Evolutionary conservation across 2,329 filamentous ascomycete species (phyloP).

Genomic region (Pseudohalonectria lignicola): DNA sequence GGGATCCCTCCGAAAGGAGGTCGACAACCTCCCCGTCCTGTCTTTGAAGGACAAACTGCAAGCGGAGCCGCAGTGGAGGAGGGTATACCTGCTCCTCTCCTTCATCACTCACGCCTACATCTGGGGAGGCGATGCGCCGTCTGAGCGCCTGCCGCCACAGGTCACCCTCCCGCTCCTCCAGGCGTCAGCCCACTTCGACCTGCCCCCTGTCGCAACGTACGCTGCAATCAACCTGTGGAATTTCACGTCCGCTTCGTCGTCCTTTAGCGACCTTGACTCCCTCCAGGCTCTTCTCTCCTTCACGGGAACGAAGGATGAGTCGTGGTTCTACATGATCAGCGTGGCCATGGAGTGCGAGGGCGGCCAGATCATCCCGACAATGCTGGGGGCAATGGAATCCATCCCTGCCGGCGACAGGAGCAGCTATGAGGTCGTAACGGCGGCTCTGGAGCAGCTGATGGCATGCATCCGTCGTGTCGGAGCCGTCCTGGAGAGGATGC

Average conservation of each 20-base stretch:
- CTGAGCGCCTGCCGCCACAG: slow-evolving; percentile 61
- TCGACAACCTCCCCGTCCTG: slow-evolving; percentile 58
- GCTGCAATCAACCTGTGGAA: slow-evolving; percentile 86
- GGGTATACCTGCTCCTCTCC: slow-evolving; percentile 68
- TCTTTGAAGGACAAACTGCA: no score
- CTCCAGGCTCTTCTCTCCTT: slow-evolving; percentile 69
- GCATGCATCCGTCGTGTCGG: slow-evolving; percentile 59
- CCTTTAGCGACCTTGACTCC: slow-evolving; percentile 52
- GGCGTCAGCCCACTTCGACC: slow-evolving; percentile 61
- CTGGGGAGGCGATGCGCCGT: slow-evolving; percentile 70
- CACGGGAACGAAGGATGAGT: slow-evolving; percentile 80
- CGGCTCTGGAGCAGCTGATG: slow-evolving; percentile 53
- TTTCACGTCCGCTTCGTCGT: slow-evolving; percentile 37
- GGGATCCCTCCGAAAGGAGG: slow-evolving; percentile 48
- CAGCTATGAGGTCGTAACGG: slow-evolving; percentile 35
- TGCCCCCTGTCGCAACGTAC: slow-evolving; percentile 86
- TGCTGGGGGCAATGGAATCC: slow-evolving; percentile 66
- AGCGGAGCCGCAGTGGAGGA: slow-evolving; percentile 65
- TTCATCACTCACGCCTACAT: slow-evolving; percentile 81
- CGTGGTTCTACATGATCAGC: slow-evolving; percentile 87
- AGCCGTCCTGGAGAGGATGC: slow-evolving; percentile 66
- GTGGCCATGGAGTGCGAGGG: slow-evolving; percentile 82
- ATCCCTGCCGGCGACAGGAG: slow-evolving; percentile 48
- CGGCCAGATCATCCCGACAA: slow-evolving; percentile 61
- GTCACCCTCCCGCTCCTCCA: slow-evolving; percentile 68